phyloP scores from a whole-genome alignment of 2,329 filamentous ascomycete genomes.

The Epichloe sylvatica region DNA sequence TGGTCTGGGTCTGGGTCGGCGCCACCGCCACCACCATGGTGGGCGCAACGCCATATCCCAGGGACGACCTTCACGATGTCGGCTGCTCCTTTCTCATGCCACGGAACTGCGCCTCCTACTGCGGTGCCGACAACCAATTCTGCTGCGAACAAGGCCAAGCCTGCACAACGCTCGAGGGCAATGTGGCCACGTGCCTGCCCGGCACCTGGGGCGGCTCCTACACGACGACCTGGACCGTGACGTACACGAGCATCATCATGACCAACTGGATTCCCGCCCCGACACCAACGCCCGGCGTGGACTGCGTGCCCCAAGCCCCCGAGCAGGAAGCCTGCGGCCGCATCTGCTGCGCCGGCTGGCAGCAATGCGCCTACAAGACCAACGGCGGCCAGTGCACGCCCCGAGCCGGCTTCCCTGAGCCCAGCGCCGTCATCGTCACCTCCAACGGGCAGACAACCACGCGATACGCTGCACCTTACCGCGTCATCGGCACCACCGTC shows the following conservation, averaged over 20 bases:
- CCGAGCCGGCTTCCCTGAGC: conserved; percentile 33
- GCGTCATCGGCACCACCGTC: conserved; percentile 42
- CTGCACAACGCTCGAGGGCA: conserved; percentile 36
- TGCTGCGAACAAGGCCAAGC: conserved; percentile 36
- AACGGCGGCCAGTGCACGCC: conserved; percentile 40
- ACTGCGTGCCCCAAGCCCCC: conserved; percentile 36
- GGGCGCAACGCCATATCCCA: conserved; percentile 34
- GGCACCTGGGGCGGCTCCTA: conserved; percentile 21
- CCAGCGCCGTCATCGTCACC: conserved; percentile 29
- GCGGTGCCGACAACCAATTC: conserved; percentile 40
- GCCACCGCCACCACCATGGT: conserved; percentile 17
- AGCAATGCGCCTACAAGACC: conserved; percentile 44
- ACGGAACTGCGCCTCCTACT: conserved; percentile 37
- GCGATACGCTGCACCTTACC: conserved; percentile 36
- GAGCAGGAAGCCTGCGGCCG: conserved; percentile 49
- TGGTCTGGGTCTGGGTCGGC: conserved; percentile 19
- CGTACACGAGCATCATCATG: conserved; percentile 45
- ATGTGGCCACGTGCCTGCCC: conserved; percentile 35
- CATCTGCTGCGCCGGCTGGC: conserved; percentile 56
- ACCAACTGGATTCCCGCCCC: conserved; percentile 34
- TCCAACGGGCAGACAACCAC: conserved; percentile 37
- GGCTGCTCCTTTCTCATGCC: conserved; percentile 38
- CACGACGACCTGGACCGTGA: conserved; percentile 48
- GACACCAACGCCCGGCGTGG: conserved; percentile 27
- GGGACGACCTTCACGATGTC: conserved; percentile 32